These are phyloP conservation scores for Zopfia rhizophila DNA, from an alignment of 2,329 filamentous ascomycete species.

Conservation along the genomic window DNA sequence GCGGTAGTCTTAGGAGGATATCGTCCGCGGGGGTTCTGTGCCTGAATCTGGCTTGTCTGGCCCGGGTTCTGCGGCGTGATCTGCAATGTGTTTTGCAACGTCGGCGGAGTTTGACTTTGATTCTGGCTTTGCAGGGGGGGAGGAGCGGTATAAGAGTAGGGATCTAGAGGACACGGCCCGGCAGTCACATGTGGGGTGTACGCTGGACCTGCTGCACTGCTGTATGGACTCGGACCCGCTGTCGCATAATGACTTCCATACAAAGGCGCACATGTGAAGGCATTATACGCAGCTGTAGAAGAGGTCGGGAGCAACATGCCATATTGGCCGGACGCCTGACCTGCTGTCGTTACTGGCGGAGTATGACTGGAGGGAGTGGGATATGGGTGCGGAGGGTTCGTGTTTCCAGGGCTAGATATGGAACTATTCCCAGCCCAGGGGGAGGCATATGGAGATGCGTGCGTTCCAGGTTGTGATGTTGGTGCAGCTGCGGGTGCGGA, in stretches of 20 bases:
- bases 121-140: conserved; percentile 1
- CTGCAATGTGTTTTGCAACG: not conserved
- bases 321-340: conserved; percentile 42
- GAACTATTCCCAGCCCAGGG: conserved; percentile 47
- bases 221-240: conserved; percentile 42
- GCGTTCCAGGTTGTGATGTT: conserved; percentile 37
- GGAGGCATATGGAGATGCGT: conserved; percentile 47
- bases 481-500: conserved; percentile 34
- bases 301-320: conserved; percentile 47
- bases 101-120: not conserved
- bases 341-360: conserved; percentile 33
- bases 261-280: conserved; percentile 31
- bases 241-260: conserved; percentile 44
- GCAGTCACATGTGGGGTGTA: conserved; percentile 41
- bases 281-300: conserved; percentile 37
- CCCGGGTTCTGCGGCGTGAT: too few relatives aligned
- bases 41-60: too few relatives aligned
- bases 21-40: too few relatives aligned
- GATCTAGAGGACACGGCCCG: conserved; percentile 21
- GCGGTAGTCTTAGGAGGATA: too few relatives aligned
- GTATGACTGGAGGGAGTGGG: conserved; percentile 37
- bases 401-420: conserved; percentile 36
- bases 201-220: conserved; percentile 30
- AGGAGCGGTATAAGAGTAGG: not conserved
- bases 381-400: conserved; percentile 43